Base-by-base conservation (phyloP, 2,329 filamentous ascomycete genomes). In the Hypoxylon sp. region DNA sequence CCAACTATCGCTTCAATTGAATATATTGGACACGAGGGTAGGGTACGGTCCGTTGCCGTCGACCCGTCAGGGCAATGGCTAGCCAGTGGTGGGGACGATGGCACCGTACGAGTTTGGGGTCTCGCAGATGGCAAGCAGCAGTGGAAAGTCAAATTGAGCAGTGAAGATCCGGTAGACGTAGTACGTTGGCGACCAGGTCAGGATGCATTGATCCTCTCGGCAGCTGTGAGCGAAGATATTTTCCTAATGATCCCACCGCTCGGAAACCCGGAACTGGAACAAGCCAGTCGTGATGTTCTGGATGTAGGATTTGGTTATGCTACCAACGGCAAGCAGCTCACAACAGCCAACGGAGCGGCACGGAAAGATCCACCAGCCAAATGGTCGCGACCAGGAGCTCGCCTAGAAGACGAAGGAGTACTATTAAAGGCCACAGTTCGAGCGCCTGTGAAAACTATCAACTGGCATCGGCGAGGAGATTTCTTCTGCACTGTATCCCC, bases 301-400 rank as follows among this genome's bases (percentile, higher is more conserved):
- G 93, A 97, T 78, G 91, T 89, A 66, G 96, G 96, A n/a, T 99
- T 96, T 83, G 96, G 96, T 54, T 94, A 97, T 76, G 94, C 93
- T n/a, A 87, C 93, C 14, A 90, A 88, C 63, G 88, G 88, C 63
- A 83, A 86, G 75, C 87, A 88, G 77, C 84, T 76, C 77, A 87
- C 75, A 71, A 86, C 84, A 24, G 80, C 81, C 10, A 84, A 85
- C 63, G 86, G 87, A 48, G 81, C 85, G 50, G 81, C 85, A 63
- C 89, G 89, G 75, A 97, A 96, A 82, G 90, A 91, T 64, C 88
- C 91, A 1, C 87, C 92, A 1, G 92, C 92, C 22, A 92, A 90
- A 72, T 99, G 96, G 96, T 86, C 90, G 44, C 90, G 95, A 14
- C 94, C 96, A 1, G 90, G 91, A 39, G 81, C 88, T 2, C 86